Base-by-base conservation (phyloP, 2,329 filamentous ascomycete species). In the Chlorencoelia australis region DNA sequence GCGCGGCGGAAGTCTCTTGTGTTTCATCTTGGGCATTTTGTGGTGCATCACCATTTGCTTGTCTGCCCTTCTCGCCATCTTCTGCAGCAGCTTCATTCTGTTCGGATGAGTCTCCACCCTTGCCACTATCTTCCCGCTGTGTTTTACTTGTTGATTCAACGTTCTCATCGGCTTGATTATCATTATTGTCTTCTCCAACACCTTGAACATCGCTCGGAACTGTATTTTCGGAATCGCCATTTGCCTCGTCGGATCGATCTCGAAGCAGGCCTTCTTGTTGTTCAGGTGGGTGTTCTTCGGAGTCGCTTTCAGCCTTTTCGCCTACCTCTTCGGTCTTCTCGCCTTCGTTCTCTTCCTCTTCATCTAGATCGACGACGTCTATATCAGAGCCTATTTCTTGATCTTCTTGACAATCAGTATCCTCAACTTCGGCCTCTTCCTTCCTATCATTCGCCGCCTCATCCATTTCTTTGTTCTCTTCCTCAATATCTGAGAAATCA, bases 81-180 rank as follows among this genome's bases (percentile, higher is more conserved):
- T 76, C 73, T n/a, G 75, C 74, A 17, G 73, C 65, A 3, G 70
- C 70, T 17, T 73, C 71, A 41, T 81, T 69, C 45, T 81, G 66
- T 32, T 82, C 73, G 5, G 77, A 72, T 1, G 73, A 68, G 8
- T 73, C 68, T 16, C 82, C 75, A 37, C 78, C 77, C 56, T 75
- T 68, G 15, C 78, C 70, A 11, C 80, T 80, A 37, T 76, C 69
- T 14, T 84, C 76, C 42, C 71, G 71, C 49, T 83, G 73, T 3
- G 78, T 68, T 33, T 76, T 73, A 42, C 66, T 67, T 46, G 74
- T 64, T 26, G 75, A 68, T 27, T 75, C 67, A 35, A 79, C 71
- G 15, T 79, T 71, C 15, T 76, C 58, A n/a, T 82, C 69, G 49
- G 71, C 68, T 15, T 75, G 64, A 37, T 79, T 69, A 19, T 78